phyloP scores from a whole-genome alignment of 2,329 filamentous ascomycete species.

The Colletotrichum lindemuthianum region DNA sequence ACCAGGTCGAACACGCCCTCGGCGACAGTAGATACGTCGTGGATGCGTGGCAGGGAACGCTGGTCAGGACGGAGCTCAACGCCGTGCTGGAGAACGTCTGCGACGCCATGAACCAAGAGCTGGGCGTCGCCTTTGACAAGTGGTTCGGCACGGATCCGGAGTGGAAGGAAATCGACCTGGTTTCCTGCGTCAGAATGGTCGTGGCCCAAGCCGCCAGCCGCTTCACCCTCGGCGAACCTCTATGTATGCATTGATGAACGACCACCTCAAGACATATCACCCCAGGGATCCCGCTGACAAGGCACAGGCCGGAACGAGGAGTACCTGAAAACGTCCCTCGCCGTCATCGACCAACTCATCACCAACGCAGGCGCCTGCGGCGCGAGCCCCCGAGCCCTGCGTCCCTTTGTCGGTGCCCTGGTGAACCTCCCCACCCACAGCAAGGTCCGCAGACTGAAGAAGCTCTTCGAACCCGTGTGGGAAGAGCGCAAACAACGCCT shows the following conservation, averaged over 20 bases:
- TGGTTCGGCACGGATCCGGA: conserved; percentile 46
- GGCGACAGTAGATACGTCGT: conserved; percentile 46
- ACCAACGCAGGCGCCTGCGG: conserved; percentile 46
- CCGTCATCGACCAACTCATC: conserved; percentile 46
- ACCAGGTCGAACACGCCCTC: conserved; percentile 49
- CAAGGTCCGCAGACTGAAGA: conserved; percentile 41
- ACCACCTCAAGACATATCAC: no score
- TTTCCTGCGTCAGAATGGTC: conserved; percentile 41
- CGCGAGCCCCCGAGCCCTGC: conserved; percentile 44
- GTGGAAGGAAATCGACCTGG: conserved; percentile 48
- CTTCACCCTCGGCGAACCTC: conserved; percentile 45
- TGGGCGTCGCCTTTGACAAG: conserved; percentile 46
- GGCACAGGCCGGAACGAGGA: conserved; percentile 45
- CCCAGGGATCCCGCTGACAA: conserved; percentile 27
- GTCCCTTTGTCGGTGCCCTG: conserved; percentile 44
- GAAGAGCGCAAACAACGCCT: conserved; percentile 39
- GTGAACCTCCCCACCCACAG: conserved; percentile 38
- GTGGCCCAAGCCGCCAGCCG: conserved; percentile 44
- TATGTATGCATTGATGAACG: no score
- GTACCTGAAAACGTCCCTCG: conserved; percentile 44
- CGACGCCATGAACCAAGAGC: conserved; percentile 47
- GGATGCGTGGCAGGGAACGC: conserved; percentile 48
- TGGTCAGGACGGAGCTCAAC: conserved; percentile 51
- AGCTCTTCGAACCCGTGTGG: conserved; percentile 41
- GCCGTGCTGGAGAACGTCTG: conserved; percentile 46